These are phyloP conservation scores for Pseudopithomyces maydicus DNA, from an alignment of 2,329 filamentous ascomycete genomes.

Conservation along the genomic window DNA sequence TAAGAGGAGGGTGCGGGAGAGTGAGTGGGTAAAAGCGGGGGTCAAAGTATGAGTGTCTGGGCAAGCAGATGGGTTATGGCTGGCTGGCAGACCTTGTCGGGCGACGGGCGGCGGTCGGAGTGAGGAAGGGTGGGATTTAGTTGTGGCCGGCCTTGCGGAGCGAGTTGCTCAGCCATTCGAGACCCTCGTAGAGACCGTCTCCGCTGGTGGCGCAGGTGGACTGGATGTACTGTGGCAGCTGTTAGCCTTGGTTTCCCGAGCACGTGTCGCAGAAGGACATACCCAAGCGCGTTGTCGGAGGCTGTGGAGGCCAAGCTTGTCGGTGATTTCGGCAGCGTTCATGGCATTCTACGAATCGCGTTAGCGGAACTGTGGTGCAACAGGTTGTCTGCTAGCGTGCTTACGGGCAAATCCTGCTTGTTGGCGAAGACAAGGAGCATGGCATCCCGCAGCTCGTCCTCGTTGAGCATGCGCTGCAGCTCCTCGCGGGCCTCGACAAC, in stretches of 20 bases:
- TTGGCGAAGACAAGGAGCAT: conserved; percentile 96
- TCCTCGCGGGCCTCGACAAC: conserved; percentile 94
- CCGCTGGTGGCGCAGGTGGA: conserved; percentile 98
- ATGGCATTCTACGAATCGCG: conserved; percentile 79
- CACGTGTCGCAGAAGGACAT: conserved; percentile 57
- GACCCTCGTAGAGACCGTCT: conserved; percentile 99
- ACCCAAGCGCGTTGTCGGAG: conserved; percentile 99
- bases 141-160: conserved; percentile 60
- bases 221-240: conserved; percentile 80
- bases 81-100: conserved; percentile 28
- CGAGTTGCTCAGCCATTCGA: conserved; percentile 67
- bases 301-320: conserved; percentile 99
- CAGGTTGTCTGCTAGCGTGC: conserved; percentile 48
- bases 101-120: conserved; percentile 24
- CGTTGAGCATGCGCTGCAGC: conserved; percentile 95
- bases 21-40: too few species aligned
- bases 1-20: conserved; percentile 20
- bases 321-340: conserved; percentile 99
- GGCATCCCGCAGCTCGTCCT: conserved; percentile 96
- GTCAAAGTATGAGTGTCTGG: conserved; percentile 13
- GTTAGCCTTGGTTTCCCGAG: conserved; percentile 23
- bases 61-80: neutral
- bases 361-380: conserved; percentile 16
- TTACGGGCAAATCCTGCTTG: conserved; percentile 92
- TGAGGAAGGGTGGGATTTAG: conserved; percentile 34